A percentile compares a stretch with the other conserved stretches of the same genome.
phyloP scores from a whole-genome alignment of 345 rosid species.

The Gossypium anomalum region DNA sequence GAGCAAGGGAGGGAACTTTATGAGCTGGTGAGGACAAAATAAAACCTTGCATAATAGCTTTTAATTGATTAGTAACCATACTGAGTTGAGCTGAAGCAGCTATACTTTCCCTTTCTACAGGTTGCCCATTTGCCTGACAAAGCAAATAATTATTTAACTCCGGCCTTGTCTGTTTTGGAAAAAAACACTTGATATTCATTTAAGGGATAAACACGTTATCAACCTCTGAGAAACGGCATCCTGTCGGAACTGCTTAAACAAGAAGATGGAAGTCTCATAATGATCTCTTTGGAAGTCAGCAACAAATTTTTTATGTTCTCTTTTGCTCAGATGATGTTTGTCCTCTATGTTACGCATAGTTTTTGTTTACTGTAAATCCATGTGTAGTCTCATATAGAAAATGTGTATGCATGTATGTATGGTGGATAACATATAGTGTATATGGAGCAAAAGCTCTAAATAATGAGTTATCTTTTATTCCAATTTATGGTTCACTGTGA shows the following conservation, averaged over 20 bases:
- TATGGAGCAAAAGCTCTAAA: not conserved
- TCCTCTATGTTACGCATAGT: not conserved
- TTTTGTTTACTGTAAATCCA: slow-evolving; percentile 6
- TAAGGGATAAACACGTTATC: not conserved
- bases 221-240: not conserved
- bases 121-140: slow-evolving; percentile 96
- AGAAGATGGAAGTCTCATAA: not conserved
- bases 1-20: slow-evolving; percentile 88
- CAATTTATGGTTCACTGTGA: not conserved
- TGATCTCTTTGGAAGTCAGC: not conserved
- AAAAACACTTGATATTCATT: slow-evolving; percentile 58
- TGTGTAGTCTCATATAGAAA: not conserved
- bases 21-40: slow-evolving; percentile 60
- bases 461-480: not conserved
- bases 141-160: slow-evolving; percentile 94
- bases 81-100: not conserved
- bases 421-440: not conserved
- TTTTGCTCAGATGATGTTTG: not conserved
- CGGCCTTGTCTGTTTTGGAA: slow-evolving; percentile 79
- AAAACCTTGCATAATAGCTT: not conserved
- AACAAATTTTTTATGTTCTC: not conserved
- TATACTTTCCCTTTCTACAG: slow-evolving; percentile 30
- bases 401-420: not conserved
- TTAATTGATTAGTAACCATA: not conserved
- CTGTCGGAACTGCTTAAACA: not conserved